These are phyloP conservation scores for Pelargonium fulgidum DNA, from an alignment of 441 rosid species.

Conservation along the genomic window DNA sequence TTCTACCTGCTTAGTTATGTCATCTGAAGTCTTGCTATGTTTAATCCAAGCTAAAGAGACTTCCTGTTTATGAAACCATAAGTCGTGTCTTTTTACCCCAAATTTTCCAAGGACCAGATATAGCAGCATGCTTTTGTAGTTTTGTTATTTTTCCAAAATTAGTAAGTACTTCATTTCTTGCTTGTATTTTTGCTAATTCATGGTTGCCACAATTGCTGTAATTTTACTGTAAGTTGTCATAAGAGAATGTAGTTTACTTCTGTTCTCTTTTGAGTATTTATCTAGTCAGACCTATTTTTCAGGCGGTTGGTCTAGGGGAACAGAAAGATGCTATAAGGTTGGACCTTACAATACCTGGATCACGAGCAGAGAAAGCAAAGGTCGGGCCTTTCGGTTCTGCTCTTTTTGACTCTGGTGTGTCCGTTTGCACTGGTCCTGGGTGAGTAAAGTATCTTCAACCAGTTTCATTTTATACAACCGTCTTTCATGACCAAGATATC, in stretches of 20 bases:
- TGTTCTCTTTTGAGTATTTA: conserved; percentile 9
- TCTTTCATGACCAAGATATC: too few relatives aligned
- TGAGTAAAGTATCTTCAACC: conserved; percentile 35
- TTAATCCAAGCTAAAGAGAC: too few relatives aligned
- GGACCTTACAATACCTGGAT: conserved; percentile 57
- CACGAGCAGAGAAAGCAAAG: conserved; percentile 65
- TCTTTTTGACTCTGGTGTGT: conserved; percentile 85
- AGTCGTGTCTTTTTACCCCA: too few relatives aligned
- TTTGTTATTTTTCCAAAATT: too few relatives aligned
- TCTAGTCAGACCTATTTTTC: conserved; percentile 22
- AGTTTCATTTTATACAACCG: too few relatives aligned
- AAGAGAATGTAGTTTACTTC: conserved; percentile 12
- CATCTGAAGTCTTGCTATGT: neutral
- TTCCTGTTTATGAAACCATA: too few relatives aligned
- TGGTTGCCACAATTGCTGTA: too few relatives aligned
- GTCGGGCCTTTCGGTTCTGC: conserved; percentile 83
- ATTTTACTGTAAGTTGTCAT: too few relatives aligned
- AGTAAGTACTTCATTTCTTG: too few relatives aligned
- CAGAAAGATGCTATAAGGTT: conserved; percentile 53
- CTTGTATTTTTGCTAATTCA: too few relatives aligned
- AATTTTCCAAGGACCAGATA: too few relatives aligned
- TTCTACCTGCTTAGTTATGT: conserved; percentile 5
- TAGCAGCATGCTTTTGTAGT: too few relatives aligned
- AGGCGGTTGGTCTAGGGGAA: conserved; percentile 58
- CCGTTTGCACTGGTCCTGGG: conserved; percentile 61